A percentile compares a stretch with the other conserved stretches of the same genome.
phyloP scores from a whole-genome alignment of 257 asterid genomes.

The Przewalskia tangutica region DNA sequence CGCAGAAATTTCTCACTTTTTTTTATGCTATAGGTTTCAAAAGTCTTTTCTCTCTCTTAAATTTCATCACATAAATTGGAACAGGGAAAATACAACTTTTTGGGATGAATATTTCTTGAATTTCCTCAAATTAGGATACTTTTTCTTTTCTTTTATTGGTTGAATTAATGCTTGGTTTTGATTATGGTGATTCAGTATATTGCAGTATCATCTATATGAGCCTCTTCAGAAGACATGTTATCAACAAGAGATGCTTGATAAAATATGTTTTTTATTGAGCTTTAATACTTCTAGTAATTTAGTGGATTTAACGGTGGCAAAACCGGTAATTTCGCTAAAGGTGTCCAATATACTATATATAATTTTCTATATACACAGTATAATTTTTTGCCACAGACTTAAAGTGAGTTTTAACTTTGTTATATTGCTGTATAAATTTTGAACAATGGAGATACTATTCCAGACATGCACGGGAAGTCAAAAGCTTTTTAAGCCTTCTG shows the following conservation, averaged over 20 bases:
- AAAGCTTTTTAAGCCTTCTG: conserved; percentile 3
- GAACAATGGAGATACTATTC: background rate
- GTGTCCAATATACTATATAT: background rate
- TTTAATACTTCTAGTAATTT: background rate
- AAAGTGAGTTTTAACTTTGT: background rate
- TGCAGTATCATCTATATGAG: background rate
- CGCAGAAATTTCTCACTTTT: too few relatives aligned
- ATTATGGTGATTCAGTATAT: background rate
- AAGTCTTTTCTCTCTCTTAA: too few relatives aligned
- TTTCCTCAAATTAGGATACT: background rate
- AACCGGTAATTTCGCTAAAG: background rate
- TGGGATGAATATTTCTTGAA: background rate
- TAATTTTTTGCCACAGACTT: background rate
- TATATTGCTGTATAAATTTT: conserved; percentile 6
- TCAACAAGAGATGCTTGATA: background rate
- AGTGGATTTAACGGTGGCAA: background rate
- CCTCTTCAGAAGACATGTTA: background rate
- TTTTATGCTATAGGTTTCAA: too few relatives aligned
- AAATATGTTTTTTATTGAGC: background rate
- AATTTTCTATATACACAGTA: background rate
- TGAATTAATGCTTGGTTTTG: background rate
- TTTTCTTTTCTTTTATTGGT: background rate
- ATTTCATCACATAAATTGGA: too few relatives aligned
- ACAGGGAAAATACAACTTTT: background rate
- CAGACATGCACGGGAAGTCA: conserved; percentile 9